Conservation (phyloP, 2,329 filamentous ascomycete species). For the Diplodia corticola region DNA sequence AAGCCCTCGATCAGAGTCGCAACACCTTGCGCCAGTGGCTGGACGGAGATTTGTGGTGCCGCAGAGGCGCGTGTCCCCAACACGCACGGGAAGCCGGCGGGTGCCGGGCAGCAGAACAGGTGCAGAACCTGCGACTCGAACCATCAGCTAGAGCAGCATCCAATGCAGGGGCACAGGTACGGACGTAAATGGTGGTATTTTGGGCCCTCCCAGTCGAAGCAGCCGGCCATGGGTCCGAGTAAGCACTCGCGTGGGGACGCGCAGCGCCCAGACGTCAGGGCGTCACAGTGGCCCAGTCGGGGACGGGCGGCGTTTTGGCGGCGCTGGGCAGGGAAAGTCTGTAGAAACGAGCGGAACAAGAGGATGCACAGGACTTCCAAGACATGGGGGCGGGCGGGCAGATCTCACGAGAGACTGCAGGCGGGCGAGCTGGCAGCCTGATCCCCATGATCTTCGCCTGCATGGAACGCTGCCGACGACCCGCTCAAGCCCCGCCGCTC, state of each 20-base stretch:
- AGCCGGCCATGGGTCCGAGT: constrained; percentile 10
- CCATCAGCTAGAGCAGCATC: constrained; percentile 8
- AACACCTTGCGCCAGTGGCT: constrained; percentile 15
- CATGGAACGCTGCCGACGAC: background rate
- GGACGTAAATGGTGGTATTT: constrained; percentile 11
- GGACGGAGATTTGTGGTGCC: constrained; percentile 18
- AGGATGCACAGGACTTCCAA: background rate
- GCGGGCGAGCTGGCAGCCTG: constrained; percentile 1
- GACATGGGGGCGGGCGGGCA: constrained; percentile 7
- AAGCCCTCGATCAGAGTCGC: constrained; percentile 9
- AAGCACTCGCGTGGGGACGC: constrained; percentile 12
- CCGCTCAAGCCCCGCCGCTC: constrained; percentile 5
- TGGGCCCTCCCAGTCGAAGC: constrained; percentile 6
- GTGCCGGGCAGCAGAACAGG: background rate
- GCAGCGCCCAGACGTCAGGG: background rate
- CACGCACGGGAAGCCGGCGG: background rate
- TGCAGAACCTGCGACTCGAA: constrained; percentile 10
- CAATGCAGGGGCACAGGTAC: constrained; percentile 15
- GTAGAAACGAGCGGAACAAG: constrained; percentile 1
- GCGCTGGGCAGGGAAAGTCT: background rate
- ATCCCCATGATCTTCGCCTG: constrained; percentile 17
- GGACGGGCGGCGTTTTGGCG: constrained; percentile 11
- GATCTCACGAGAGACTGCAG: constrained; percentile 18
- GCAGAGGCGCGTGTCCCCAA: constrained; percentile 11
- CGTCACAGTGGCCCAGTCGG: background rate